Evolutionary conservation across 495 filamentous ascomycete genomes (phyloP), one percentile per base, ranked within the genome.

Genomic region (Tuber borchii): DNA sequence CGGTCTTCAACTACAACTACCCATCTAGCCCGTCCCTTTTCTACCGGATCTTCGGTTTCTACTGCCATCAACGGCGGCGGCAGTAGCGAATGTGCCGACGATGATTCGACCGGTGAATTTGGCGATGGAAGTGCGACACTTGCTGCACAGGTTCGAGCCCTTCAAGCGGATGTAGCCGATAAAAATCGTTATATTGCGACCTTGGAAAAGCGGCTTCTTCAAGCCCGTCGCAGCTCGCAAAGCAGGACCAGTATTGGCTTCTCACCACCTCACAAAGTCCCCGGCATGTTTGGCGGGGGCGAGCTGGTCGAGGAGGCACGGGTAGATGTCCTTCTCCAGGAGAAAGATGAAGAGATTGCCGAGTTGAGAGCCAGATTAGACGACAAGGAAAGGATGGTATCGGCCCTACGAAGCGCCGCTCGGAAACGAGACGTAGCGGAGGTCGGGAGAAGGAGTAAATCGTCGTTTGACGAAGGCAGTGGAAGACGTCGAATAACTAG

Each of bases 151-250:
- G 91, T 97, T 74, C 88, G 90, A 48, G 92, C 95, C 2, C 86
- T 99, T 51, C 96, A 96, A 83, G 91, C 93, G n/a, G 95, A 98
- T 84, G 88, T 99, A 14, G 88, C 87, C 17, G 96, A 98, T 85
- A 97, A 97, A 85, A 97, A 96, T 78, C 92, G 96, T 65, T 99
- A 99, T 83, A 97, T 98, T 77, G 88, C 91, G 40, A 97, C 95
- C 0, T 86, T 99, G 2, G 95, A 99, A 86, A 93, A 95, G 82
- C 90, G 95, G 14, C 86, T 99, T 0, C 87, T 98, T 22, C 95
- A 99, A 82, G 95, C 96, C 37, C 88, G 96, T 73, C 90, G 95
- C 37, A 93, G 93, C 16, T 97, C 94, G 84, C 93, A 96, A 73
- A 93, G 92, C 2, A 89, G 94, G 39, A 90, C 94, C 71, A 95